Evolutionary conservation across 352 stramenopile genomes (phyloP), one percentile per base, ranked within the genome.

Genomic region (Thraustochytrium sp.): DNA sequence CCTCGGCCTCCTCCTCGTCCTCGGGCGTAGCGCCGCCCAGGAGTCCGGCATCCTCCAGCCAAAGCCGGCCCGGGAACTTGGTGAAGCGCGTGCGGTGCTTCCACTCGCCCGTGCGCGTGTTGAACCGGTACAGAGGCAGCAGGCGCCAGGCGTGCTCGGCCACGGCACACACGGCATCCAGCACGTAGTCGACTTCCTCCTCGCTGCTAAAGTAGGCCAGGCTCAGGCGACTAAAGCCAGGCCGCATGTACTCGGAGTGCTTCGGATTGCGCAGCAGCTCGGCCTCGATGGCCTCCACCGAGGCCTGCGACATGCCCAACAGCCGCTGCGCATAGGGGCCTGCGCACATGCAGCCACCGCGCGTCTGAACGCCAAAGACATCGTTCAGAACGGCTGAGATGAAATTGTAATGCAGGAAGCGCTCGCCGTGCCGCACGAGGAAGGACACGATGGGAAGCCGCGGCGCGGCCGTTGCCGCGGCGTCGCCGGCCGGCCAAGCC

Each of bases 381-480:
- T 99, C 96, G 85, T 98, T 98, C 2, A 99, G 87, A 61, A 99
- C 87, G 26, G 95, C 94, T 76, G 93, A 98, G 16, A 98, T 96
- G 77, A 98, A 99, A 85, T 98, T 98, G 89, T 97, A 98, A 86
- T 99, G 96, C 48, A 99, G 86, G 86, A 84, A 84, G 21, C 54
- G 78, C 51, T 42, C 40, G 29, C 80, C 44, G 44, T 76, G 56
- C 42, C 61, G 76, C 8, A 87, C 55, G 2, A 87, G 64, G 42
- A 87, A 68, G 44, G 84, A 87, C n/a, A 53, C 68, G 31, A 80
- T 80, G 23, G 68, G 76, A 44, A 76, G 40, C 9, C 38, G 76
- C 8, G 76, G 42, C 13, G 64, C 46, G n/a, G 61, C 38, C 0
- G 62, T 9, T 2, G 53, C 48, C 21, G 53, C 53, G n/a, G 40